These are phyloP conservation scores for Trichoderma asperelloides DNA, from an alignment of 495 filamentous ascomycete species.

Conservation along the genomic window DNA sequence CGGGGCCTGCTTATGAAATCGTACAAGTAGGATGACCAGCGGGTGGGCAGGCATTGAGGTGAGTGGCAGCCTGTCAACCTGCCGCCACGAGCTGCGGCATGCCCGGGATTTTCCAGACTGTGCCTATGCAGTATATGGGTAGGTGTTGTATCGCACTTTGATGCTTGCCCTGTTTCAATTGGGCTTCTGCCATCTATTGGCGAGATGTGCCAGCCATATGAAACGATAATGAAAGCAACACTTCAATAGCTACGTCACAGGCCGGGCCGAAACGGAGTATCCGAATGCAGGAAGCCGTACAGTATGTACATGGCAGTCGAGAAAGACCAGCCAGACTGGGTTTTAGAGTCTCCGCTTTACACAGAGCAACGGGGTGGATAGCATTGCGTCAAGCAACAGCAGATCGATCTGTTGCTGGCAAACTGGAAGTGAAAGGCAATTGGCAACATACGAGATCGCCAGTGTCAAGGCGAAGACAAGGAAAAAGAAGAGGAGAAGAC, in stretches of 20 bases:
- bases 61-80: background rate
- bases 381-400: background rate
- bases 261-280: constrained; percentile 1
- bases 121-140: no score
- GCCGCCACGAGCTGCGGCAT: no score
- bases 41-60: background rate
- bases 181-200: no score
- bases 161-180: no score
- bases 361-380: background rate
- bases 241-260: background rate
- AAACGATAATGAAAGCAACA: background rate
- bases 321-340: background rate
- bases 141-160: no score
- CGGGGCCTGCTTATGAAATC: background rate
- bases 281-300: background rate
- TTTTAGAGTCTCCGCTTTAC: background rate
- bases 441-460: background rate
- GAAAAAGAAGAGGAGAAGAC: no score
- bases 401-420: background rate
- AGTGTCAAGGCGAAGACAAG: background rate
- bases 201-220: no score
- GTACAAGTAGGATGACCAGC: background rate
- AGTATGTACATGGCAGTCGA: background rate
- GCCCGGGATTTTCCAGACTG: no score
- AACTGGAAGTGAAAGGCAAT: background rate